Base-by-base conservation (phyloP, 2,329 filamentous ascomycete species). In the Lasiodiplodia sp. region DNA sequence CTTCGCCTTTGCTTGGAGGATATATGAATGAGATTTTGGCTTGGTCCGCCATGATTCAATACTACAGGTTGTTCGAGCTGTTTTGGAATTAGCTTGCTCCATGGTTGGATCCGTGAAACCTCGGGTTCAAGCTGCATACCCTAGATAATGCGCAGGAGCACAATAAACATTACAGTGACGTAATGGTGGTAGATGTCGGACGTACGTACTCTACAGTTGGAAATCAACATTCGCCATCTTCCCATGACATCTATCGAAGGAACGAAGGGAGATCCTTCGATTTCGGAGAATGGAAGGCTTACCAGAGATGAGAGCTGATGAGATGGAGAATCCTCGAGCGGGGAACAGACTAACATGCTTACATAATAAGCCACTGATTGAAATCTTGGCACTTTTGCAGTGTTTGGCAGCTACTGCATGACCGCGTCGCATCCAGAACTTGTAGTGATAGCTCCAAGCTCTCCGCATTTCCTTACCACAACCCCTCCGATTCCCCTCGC, bases 361-460 rank as follows among this genome's bases (percentile, higher is more conserved):
- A 63, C 25, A 23, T 49, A 49, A 63, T 63, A 34, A 12, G 6
- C 2, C 0, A 1, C 16, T 4, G 11, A 47, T 2, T 21, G 18
- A 47, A 11, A n/a, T 31, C 58, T 63, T 67, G 64, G 38, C 52
- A 5, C 51, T 28, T 67, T 67, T 67, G 64, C 18, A n/a, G 10
- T 6, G 5, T 49, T 51, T 51, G 25, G 18, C 8, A 10, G 8
- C 37, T 8, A 56, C 34, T 37, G 40, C 51, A 11, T 7, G 28
- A 28, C n/a, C 25, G 53, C 55, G 65, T 44, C 56, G 69, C 49
- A 52, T 70, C 70, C 64, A 67, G 49, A 60, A 52, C 44, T 67
- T 60, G 18, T 47, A 18, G 40, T 47, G 44, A 47, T 21, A 47
- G 44, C 44, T 47, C 37, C n/a, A 21, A 68, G 58, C 47, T 62